phyloP scores from a whole-genome alignment of 768 basidiomycete genomes.

The Tulasnella sp. region DNA sequence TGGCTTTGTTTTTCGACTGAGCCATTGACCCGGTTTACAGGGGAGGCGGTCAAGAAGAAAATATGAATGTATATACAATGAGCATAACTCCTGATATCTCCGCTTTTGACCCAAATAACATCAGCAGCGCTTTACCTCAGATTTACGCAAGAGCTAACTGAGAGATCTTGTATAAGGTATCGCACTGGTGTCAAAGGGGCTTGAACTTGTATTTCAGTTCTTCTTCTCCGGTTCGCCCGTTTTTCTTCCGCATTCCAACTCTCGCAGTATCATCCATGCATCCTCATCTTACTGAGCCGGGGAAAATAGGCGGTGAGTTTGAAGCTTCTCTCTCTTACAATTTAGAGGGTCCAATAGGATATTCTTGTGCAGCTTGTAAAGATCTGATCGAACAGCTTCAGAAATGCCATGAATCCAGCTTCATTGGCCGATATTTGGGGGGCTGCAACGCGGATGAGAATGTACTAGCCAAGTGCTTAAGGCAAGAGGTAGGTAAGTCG shows the following conservation, averaged over 20 bases:
- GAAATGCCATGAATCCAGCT: slow-evolving; percentile 17
- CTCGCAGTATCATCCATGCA: slow-evolving; percentile 8
- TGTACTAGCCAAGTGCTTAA: slow-evolving; percentile 13
- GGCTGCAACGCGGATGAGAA: slow-evolving; percentile 14
- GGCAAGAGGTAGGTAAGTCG: slow-evolving; percentile 12
- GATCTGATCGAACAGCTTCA: slow-evolving; percentile 16
- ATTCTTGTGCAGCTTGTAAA: slow-evolving; percentile 11
- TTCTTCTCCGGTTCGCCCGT: too few species aligned
- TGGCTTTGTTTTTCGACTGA: too few species aligned
- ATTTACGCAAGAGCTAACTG: neutral
- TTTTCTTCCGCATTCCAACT: too few species aligned
- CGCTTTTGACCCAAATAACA: too few species aligned
- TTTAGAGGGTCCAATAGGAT: neutral
- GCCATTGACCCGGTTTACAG: too few species aligned
- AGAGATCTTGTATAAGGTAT: too few species aligned
- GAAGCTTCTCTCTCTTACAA: neutral
- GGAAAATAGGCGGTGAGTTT: slow-evolving; percentile 9
- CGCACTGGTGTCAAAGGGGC: too few species aligned
- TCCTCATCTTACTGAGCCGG: slow-evolving; percentile 14
- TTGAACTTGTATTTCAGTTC: too few species aligned
- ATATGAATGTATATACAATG: neutral
- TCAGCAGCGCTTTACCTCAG: too few species aligned
- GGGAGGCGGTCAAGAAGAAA: neutral
- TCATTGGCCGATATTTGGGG: slow-evolving; percentile 14
- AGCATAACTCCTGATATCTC: neutral